Base-by-base conservation (phyloP, 495 filamentous ascomycete species). In the Aspergillus wentii region DNA sequence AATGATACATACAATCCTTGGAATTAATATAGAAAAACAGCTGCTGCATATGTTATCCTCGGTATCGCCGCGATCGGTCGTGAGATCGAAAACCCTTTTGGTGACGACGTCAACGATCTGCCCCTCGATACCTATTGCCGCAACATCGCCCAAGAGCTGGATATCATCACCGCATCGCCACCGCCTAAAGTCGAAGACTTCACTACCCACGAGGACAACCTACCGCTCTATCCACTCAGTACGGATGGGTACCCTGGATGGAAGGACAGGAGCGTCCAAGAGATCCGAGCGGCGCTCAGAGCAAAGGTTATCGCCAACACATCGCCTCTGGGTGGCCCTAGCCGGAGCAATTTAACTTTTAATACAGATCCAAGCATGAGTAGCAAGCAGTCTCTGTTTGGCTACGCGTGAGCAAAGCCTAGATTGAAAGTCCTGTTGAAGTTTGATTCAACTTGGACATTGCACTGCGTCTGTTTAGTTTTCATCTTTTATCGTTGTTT, bases 21-120 rank as follows among this genome's bases (percentile, higher is more conserved):
- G 3, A 22, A 16, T 17, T 26, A 39, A 45, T 32, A 46, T 29
- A 16, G 17, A 8, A 20, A 27, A 5, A 11, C 17, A 68, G 64
- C 79, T n/a, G 83, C 86, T n/a, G 84, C 86, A 5, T 94, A 95
- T 55, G 91, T 94, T 43, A 91, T 95, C 54, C 75, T 95, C 42
- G 88, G 85, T n/a, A 79, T 95, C 41, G 80, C 86, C 29, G 79
- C 86, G 51, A 88, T 90, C 48, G 86, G 88, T 15, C 78, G 80
- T 46, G 86, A 94, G 61, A 83, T 95, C 47, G 88, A 95, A 57
- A 88, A 94, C 56, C 88, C 87, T 5, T 94, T 95, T 59, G 87
- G 88, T 17, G 64, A 79, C 35, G 88, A 94, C 55, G 86, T 88
- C 43, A 94, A 94, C 52, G 88, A 95, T 55, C 69, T 95, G 9